Base-by-base conservation (phyloP, 148 eudicot genomes). In the Amaranthus palmeri region DNA sequence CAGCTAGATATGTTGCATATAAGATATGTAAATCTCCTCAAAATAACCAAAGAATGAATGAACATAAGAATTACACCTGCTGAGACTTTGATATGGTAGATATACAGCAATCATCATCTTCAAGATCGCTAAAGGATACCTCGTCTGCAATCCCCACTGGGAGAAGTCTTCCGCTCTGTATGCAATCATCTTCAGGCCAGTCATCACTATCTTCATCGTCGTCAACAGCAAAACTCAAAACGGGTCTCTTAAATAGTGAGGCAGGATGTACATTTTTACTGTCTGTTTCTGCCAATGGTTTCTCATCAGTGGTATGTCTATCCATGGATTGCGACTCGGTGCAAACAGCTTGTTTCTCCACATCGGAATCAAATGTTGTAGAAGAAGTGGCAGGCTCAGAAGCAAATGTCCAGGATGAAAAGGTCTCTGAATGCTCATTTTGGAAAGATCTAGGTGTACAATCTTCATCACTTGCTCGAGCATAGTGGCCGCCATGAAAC, bases 71-170 rank as follows among this genome's bases (percentile, higher is more conserved):
- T 48, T 65, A 76, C 68, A 69, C 81, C 60, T 67, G 45, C 36
- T 67, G 74, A 61, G 58, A 68, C 61, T 88, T 85, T 57, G 81
- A 71, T 86, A 82, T 83, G 41, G 78, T 54, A 52, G 90, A 93
- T 79, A 84, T 68, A 57, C 81, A 83, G 69, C 84, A 85, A 78
- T 92, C 97, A 73, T 92, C 91, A 44, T 88, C 97, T 77, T 92
- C 97, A 51, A 92, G 91, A 84, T 92, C 98, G 80, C 96, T 93
- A 76, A 93, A 93, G 18, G 96, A 90, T 45, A 93, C 84, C 54
- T 90, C 97, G 55, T 93, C 98, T 36, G 82, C 90, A 41, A 86
- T 79, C 50, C 87, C 88, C 5, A 79, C 52, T 47, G 72, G 13
- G 14, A 78, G 77, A 50, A 82, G 70, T 43, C 78, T 59, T 45